Base-by-base conservation (phyloP, 164 flowering plant genomes). In the Dillenia suffruticosa region DNA sequence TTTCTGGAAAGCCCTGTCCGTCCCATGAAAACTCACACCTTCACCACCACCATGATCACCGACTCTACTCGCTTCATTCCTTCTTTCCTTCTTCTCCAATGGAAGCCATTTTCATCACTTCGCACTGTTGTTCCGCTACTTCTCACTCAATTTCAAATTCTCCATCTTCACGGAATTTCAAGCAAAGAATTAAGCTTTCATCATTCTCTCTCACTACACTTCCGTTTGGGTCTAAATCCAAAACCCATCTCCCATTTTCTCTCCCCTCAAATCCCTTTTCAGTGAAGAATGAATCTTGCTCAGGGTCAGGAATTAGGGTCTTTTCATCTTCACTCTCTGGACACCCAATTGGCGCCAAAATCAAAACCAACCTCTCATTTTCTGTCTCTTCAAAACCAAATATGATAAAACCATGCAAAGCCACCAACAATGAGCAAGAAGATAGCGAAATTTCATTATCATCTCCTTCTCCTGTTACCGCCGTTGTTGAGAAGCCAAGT, bases 1-100 rank as follows among this genome's bases (percentile, higher is more conserved):
- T 62, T 79, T 82, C 89, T 72, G 74, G 87, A 79, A 64, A 8
- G 7, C 1, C 65, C 77, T 61, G 10, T 26, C 58, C 24, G 51
- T 53, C 49, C 58, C n/a, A 10, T 15, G 16, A 57, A 54, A 57
- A 46, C 46, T 63, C 26, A 65, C 54, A 8, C 47, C 12, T 26
- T 46, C 43, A 46, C 56, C 13, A 48, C 63, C 54, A 17, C 46
- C 56, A 3, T 51, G 6, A 54, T 58, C 67, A 68, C 59, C 65
- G 22, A 10, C 46, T 16, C 44, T 62, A 46, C 55, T 43, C 61
- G 54, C 26, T 49, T 48, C 9, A 47, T 19, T 59, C 51, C n/a
- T 13, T 49, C 1, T 22, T 55, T 8, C 3, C 40, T 14, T 15
- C 61, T 44, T 58, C 67, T 61, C 17, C 69, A 14, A 72, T 72